A percentile compares a stretch with the other conserved stretches of the same genome.
phyloP scores from a whole-genome alignment of 1,284 basidiomycete species.

The Boletus mariae region DNA sequence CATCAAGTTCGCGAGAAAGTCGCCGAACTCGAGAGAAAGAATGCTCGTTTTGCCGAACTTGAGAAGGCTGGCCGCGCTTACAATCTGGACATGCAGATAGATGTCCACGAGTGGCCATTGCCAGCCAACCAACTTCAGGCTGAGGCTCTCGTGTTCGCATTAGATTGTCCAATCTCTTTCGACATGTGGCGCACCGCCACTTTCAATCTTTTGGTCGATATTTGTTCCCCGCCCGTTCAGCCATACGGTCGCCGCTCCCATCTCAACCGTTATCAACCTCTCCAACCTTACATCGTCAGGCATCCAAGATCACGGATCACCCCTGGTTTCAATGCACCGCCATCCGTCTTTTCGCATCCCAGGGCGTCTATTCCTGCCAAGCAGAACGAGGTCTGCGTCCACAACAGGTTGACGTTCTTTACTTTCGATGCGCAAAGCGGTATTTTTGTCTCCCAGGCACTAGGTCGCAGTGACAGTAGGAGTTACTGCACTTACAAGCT shows the following conservation, averaged over 20 bases:
- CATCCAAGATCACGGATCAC: constrained; percentile 28
- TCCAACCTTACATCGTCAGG: constrained; percentile 12
- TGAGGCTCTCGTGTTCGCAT: constrained; percentile 42
- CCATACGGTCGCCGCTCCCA: not conserved
- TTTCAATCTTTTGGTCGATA: constrained; percentile 35
- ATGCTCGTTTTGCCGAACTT: constrained; percentile 17
- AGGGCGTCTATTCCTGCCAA: not conserved
- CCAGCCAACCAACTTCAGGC: constrained; percentile 27
- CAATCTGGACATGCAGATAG: no score
- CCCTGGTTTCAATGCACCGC: constrained; percentile 37
- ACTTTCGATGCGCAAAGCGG: not conserved
- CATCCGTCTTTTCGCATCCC: constrained; percentile 3
- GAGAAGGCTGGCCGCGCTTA: not conserved
- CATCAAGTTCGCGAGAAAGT: constrained; percentile 16
- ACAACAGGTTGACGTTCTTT: not conserved
- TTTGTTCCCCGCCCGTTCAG: not conserved
- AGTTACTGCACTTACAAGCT: not conserved
- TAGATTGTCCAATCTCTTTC: constrained; percentile 38
- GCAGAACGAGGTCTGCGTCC: not conserved
- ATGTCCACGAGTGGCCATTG: constrained; percentile 45
- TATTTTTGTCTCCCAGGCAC: not conserved
- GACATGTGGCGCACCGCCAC: constrained; percentile 43
- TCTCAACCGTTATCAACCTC: not conserved
- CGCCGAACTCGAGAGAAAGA: constrained; percentile 24
- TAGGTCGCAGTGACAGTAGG: not conserved